These are phyloP conservation scores for Scheffersomyces ergatensis DNA, from an alignment of 805 yeast genomes.

Conservation along the genomic window DNA sequence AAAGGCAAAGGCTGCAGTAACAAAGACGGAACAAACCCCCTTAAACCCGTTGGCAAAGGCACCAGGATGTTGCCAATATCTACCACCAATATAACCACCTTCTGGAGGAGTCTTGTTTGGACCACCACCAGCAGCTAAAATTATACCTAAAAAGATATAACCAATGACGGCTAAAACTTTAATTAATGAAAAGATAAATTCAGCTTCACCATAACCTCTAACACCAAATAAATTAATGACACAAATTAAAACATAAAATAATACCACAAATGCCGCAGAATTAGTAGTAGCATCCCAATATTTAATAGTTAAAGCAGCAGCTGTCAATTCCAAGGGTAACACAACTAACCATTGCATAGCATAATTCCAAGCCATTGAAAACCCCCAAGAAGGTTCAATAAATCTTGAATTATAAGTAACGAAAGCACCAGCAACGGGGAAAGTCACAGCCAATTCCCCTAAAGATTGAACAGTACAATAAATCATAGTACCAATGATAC, in stretches of 20 bases:
- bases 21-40: conserved; percentile 32
- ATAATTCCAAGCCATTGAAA: conserved; percentile 50
- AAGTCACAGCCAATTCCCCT: conserved; percentile 59
- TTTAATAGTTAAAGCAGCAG: conserved; percentile 51
- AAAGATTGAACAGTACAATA: conserved; percentile 56
- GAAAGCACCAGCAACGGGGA: conserved; percentile 66
- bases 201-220: conserved; percentile 56
- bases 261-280: conserved; percentile 57
- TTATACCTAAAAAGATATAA: conserved; percentile 45
- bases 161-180: conserved; percentile 48
- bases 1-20: conserved; percentile 36
- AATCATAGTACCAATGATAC: conserved; percentile 52
- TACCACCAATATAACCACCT: conserved; percentile 46
- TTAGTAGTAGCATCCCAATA: conserved; percentile 51
- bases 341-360: conserved; percentile 32
- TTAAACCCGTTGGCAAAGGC: conserved; percentile 46
- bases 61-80: conserved; percentile 52
- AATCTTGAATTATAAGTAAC: conserved; percentile 58
- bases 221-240: conserved; percentile 53
- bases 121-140: conserved; percentile 51
- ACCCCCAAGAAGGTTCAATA: conserved; percentile 61
- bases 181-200: conserved; percentile 45
- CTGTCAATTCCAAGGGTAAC: conserved; percentile 56
- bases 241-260: conserved; percentile 45
- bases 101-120: conserved; percentile 44